phyloP scores from a whole-genome alignment of 805 yeast genomes.

The Priceomyces carsonii region DNA sequence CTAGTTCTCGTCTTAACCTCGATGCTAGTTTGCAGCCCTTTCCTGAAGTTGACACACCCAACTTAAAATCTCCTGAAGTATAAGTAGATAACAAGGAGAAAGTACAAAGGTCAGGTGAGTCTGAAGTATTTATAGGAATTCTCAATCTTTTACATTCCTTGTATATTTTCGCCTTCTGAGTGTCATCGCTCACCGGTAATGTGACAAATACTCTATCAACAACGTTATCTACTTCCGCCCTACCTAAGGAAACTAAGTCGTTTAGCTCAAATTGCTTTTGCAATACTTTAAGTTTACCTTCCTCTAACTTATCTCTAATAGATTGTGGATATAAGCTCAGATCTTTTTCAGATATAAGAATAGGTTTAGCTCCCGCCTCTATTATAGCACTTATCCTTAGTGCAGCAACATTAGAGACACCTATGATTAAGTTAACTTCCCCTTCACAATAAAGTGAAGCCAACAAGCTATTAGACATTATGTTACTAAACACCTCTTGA shows the following conservation, averaged over 20 bases:
- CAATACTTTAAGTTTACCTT: slow-evolving; percentile 26
- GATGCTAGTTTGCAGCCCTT: slow-evolving; percentile 87
- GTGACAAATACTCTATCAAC: slow-evolving; percentile 80
- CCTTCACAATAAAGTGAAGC: slow-evolving; percentile 46
- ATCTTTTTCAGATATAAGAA: slow-evolving; percentile 42
- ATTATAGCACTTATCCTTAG: slow-evolving; percentile 50
- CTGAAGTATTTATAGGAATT: slow-evolving; percentile 82
- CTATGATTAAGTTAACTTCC: slow-evolving; percentile 61
- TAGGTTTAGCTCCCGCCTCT: slow-evolving; percentile 56
- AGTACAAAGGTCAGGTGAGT: slow-evolving; percentile 68
- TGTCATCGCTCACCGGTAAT: slow-evolving; percentile 27
- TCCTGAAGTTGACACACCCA: slow-evolving; percentile 84
- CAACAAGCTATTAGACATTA: slow-evolving; percentile 22
- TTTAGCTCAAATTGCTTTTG: slow-evolving; percentile 30
- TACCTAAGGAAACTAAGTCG: slow-evolving; percentile 59
- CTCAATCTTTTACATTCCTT: slow-evolving; percentile 57
- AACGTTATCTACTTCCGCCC: slow-evolving; percentile 57
- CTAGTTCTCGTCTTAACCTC: slow-evolving; percentile 74
- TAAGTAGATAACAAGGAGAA: slow-evolving; percentile 76
- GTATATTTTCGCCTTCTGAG: slow-evolving; percentile 43
- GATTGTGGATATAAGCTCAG: slow-evolving; percentile 20
- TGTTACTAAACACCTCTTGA: not conserved
- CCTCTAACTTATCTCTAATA: slow-evolving; percentile 22
- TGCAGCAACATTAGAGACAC: slow-evolving; percentile 47
- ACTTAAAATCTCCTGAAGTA: slow-evolving; percentile 69